phyloP scores from a whole-genome alignment of 2,329 filamentous ascomycete species.

The Boeremia lycopersici region DNA sequence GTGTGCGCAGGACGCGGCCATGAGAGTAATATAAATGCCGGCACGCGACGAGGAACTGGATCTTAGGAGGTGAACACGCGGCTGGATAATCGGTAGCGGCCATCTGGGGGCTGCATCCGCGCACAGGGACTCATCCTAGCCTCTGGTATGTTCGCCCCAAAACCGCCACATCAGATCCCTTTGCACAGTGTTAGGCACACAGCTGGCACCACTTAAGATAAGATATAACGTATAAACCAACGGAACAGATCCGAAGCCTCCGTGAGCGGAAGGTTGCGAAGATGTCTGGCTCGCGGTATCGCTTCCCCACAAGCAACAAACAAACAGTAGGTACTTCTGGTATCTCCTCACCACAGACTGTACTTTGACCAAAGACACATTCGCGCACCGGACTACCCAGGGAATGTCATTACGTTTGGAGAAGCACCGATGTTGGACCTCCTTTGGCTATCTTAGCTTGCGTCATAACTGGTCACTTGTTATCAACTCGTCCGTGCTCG shows the following conservation, averaged over 20 bases:
- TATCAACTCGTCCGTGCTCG: neutral
- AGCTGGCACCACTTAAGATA: neutral
- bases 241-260: neutral
- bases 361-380: neutral
- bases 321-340: neutral
- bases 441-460: neutral
- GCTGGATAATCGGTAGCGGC: conserved; percentile 4
- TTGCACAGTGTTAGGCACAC: neutral
- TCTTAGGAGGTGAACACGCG: neutral
- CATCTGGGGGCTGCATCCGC: conserved; percentile 6
- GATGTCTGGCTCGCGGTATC: neutral
- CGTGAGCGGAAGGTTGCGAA: too few species aligned
- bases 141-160: conserved; percentile 3
- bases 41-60: conserved; percentile 1
- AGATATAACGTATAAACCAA: neutral
- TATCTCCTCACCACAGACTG: neutral
- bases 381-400: neutral
- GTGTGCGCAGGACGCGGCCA: neutral
- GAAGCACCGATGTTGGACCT: neutral
- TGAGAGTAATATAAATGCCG: conserved; percentile 1
- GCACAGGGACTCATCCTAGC: conserved; percentile 1
- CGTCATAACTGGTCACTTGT: neutral
- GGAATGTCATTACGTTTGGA: neutral
- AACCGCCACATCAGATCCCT: neutral
- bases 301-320: neutral